Evolutionary conservation across 345 rosid genomes (phyloP).

Genomic region (Gossypium arboreum): DNA sequence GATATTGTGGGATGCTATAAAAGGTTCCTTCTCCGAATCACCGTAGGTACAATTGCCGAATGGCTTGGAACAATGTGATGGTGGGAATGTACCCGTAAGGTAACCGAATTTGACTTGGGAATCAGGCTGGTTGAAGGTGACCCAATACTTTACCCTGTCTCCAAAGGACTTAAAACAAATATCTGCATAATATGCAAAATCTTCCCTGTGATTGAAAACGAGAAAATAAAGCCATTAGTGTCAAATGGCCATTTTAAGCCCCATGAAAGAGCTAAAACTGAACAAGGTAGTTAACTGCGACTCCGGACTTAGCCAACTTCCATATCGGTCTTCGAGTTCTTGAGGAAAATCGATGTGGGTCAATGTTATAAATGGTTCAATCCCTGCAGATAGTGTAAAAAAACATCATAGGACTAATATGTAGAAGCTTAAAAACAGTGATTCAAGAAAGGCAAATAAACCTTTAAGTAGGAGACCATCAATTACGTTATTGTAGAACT

Average conservation of each 20-base stretch:
- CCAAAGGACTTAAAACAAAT: slow-evolving; percentile 55
- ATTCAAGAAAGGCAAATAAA: slow-evolving; percentile 21
- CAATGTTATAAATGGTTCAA: slow-evolving; percentile 64
- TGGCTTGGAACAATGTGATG: slow-evolving; percentile 43
- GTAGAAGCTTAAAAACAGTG: slow-evolving; percentile 52
- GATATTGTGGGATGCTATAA: slow-evolving; percentile 37
- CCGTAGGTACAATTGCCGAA: slow-evolving; percentile 47
- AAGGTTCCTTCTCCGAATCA: slow-evolving; percentile 37
- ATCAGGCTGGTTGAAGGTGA: slow-evolving; percentile 58
- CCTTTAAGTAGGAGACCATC: slow-evolving; percentile 51
- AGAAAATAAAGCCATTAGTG: neutral
- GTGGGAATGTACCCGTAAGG: slow-evolving; percentile 35
- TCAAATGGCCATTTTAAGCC: neutral
- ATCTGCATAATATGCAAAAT: slow-evolving; percentile 47
- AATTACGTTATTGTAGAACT: slow-evolving; percentile 48
- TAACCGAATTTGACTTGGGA: slow-evolving; percentile 28
- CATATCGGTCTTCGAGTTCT: slow-evolving; percentile 61
- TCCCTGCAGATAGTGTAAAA: slow-evolving; percentile 33
- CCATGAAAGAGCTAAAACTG: neutral
- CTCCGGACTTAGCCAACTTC: slow-evolving; percentile 65
- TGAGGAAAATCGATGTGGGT: slow-evolving; percentile 70
- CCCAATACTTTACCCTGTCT: slow-evolving; percentile 60
- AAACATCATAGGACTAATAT: slow-evolving; percentile 22
- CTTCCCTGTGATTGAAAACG: slow-evolving; percentile 34
- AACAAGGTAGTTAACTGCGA: slow-evolving; percentile 33